Conservation (phyloP, 164 flowering plant genomes). For the Vitis vinifera region ASM3070453v1 NC_081818.1:28942001-28942500, state of each 20-base stretch:
- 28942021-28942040: too few species aligned
- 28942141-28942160: background rate
- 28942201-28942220: constrained; percentile 5
- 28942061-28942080: too few species aligned
- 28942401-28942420: background rate
- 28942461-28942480: too few species aligned
- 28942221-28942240: constrained; percentile 99
- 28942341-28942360: too few species aligned
- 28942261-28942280: constrained; percentile 98
- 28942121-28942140: background rate
- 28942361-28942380: too few species aligned
- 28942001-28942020: too few species aligned
- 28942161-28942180: constrained; percentile 3
- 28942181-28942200: background rate
- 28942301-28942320: constrained; percentile 60
- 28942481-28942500: too few species aligned
- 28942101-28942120: background rate
- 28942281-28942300: constrained; percentile 99
- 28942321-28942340: background rate
- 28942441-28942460: too few species aligned
- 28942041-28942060: too few species aligned
- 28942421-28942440: background rate
- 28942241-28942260: constrained; percentile 97
- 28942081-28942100: background rate
- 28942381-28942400: background rate